Evolutionary conservation across 257 asterid species (phyloP).

Genomic region (Nicotiana knightiana): DNA sequence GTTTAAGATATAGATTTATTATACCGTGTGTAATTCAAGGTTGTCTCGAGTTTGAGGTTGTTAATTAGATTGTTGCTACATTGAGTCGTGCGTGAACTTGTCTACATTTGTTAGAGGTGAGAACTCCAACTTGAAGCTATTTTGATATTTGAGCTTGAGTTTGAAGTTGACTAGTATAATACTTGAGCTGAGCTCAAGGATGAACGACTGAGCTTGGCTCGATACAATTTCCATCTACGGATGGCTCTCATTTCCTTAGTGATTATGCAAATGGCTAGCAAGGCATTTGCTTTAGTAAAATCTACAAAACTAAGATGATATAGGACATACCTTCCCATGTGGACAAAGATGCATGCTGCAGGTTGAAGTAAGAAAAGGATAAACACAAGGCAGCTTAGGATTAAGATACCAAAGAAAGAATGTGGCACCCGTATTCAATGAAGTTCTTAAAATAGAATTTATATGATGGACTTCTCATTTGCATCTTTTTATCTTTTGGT

Average conservation of each 20-base stretch:
- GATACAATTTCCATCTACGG: too few species aligned
- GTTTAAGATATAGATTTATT: too few species aligned
- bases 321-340: neutral
- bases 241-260: too few species aligned
- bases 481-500: neutral
- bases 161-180: neutral
- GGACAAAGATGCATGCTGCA: neutral
- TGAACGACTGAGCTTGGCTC: neutral
- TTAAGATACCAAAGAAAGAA: neutral
- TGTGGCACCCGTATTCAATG: neutral
- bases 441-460: conserved; percentile 4
- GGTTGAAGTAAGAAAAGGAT: conserved; percentile 4
- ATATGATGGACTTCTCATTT: neutral
- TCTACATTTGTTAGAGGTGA: neutral
- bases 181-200: neutral
- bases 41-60: too few species aligned
- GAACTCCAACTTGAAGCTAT: neutral
- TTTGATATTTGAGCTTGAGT: neutral
- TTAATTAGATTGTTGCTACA: too few species aligned
- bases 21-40: too few species aligned
- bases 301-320: neutral
- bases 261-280: too few species aligned
- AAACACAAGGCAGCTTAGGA: neutral
- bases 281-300: neutral
- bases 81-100: neutral